Percentiles rank a stretch among this genome's conserved stretches.
phyloP scores from a whole-genome alignment of 208 protist genomes.

The Leishmania braziliensis region DNA sequence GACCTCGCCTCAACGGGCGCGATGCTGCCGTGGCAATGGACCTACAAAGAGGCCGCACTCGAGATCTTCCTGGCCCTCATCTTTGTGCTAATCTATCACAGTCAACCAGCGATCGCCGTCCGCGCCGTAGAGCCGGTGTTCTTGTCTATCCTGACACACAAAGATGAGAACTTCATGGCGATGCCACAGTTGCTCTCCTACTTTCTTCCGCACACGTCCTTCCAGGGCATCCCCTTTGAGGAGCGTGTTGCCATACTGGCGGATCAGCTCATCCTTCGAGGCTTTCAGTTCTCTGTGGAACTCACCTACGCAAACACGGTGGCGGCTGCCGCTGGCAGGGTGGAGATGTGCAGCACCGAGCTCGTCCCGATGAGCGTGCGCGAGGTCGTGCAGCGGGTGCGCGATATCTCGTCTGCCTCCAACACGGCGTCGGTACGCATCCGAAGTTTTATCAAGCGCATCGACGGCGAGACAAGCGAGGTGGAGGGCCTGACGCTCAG shows the following conservation, averaged over 20 bases:
- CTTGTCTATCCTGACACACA: slow-evolving; percentile 11
- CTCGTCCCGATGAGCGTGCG: slow-evolving; percentile 16
- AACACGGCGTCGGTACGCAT: slow-evolving; percentile 10
- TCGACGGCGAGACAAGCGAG: slow-evolving; percentile 12
- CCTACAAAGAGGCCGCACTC: neutral
- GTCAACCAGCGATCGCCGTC: slow-evolving; percentile 18
- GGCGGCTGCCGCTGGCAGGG: neutral
- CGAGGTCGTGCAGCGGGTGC: slow-evolving; percentile 18
- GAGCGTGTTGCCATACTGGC: slow-evolving; percentile 25
- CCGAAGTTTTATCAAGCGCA: slow-evolving; percentile 19
- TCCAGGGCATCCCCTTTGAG: neutral
- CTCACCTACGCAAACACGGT: slow-evolving; percentile 6
- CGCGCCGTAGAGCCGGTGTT: slow-evolving; percentile 39
- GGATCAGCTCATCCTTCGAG: slow-evolving; percentile 20
- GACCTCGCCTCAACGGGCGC: neutral
- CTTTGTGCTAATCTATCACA: slow-evolving; percentile 35
- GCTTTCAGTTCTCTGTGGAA: slow-evolving; percentile 18
- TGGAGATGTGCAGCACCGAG: slow-evolving; percentile 5
- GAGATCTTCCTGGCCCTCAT: slow-evolving; percentile 27
- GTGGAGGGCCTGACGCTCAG: slow-evolving; percentile 12
- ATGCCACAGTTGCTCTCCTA: slow-evolving; percentile 26
- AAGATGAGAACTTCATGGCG: slow-evolving; percentile 21
- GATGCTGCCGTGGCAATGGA: slow-evolving; percentile 4
- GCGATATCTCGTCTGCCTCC: neutral
- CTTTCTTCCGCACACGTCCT: slow-evolving; percentile 24